Conservation (phyloP, 1,139 yeast genomes). For the Saccharomyces hybrid region DNA sequence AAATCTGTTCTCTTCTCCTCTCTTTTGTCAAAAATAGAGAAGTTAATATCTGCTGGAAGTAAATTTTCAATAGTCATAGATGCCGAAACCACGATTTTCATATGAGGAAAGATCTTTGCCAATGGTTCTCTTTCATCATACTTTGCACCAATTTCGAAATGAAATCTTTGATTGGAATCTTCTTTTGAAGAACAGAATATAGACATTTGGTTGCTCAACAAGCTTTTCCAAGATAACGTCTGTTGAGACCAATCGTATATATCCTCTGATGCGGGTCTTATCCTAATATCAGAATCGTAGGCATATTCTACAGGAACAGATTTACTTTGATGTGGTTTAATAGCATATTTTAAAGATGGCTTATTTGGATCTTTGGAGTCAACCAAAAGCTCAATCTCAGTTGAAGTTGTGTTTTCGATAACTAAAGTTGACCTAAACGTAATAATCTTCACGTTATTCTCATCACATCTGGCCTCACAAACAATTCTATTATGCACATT, state of each 20-base stretch:
- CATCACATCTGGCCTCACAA: slow-evolving; percentile 62
- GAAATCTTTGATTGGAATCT: slow-evolving; percentile 41
- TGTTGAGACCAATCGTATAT: slow-evolving; percentile 63
- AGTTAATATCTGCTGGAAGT: slow-evolving; percentile 73
- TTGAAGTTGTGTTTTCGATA: slow-evolving; percentile 51
- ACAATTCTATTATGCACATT: slow-evolving; percentile 67
- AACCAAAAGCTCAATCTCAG: slow-evolving; percentile 53
- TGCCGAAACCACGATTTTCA: slow-evolving; percentile 72
- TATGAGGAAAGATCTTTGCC: slow-evolving; percentile 73
- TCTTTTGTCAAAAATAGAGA: slow-evolving; percentile 70
- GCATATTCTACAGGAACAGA: slow-evolving; percentile 72
- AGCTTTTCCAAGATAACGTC: slow-evolving; percentile 56
- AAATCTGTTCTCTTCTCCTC: slow-evolving; percentile 61
- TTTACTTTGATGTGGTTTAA: slow-evolving; percentile 48
- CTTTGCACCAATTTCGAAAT: slow-evolving; percentile 68
- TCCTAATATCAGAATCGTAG: slow-evolving; percentile 47
- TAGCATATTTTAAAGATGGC: slow-evolving; percentile 17
- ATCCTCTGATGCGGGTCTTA: slow-evolving; percentile 50
- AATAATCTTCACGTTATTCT: slow-evolving; percentile 72
- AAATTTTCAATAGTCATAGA: slow-evolving; percentile 82
- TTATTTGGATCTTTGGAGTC: slow-evolving; percentile 20
- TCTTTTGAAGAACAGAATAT: slow-evolving; percentile 50
- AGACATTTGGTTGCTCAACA: slow-evolving; percentile 47
- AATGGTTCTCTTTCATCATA: slow-evolving; percentile 61
- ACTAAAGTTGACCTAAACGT: slow-evolving; percentile 67